Evolutionary conservation across 768 basidiomycete species (phyloP).

Genomic region (Tricholoma sp.): DNA sequence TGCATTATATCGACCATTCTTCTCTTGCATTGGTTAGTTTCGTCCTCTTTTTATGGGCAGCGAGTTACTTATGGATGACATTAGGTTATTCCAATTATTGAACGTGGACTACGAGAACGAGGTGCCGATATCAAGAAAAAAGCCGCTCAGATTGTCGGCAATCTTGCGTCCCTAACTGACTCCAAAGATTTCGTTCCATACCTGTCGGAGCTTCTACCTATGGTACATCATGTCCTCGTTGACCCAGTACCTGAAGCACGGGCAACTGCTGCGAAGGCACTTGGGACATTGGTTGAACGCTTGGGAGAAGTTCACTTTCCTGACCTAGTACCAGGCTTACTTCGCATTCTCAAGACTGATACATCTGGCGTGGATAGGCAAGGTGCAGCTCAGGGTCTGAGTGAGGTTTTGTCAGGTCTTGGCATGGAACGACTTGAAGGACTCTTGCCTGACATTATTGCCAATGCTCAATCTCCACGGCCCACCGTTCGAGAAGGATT

Average conservation of each 20-base stretch:
- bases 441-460: slow-evolving; percentile 89
- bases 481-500: slow-evolving; percentile 95
- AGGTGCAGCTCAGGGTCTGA: slow-evolving; percentile 95
- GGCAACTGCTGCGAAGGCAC: slow-evolving; percentile 93
- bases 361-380: slow-evolving; percentile 95
- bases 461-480: slow-evolving; percentile 83
- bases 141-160: slow-evolving; percentile 96
- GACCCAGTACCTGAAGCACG: slow-evolving; percentile 98
- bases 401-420: slow-evolving; percentile 90
- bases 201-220: slow-evolving; percentile 78
- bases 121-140: slow-evolving; percentile 94
- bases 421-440: slow-evolving; percentile 98
- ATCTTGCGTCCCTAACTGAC: slow-evolving; percentile 85
- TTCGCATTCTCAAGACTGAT: slow-evolving; percentile 87
- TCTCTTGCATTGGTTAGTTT: slow-evolving; percentile 80
- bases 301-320: slow-evolving; percentile 95
- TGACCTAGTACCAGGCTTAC: slow-evolving; percentile 83
- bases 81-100: slow-evolving; percentile 91
- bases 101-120: slow-evolving; percentile 87
- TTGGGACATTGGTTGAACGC: slow-evolving; percentile 95
- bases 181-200: slow-evolving; percentile 94
- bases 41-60: not conserved
- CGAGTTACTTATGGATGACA: not conserved
- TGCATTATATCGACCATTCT: slow-evolving; percentile 97
- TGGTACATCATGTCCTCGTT: slow-evolving; percentile 88